Evolutionary conservation across 2,329 filamentous ascomycete genomes (phyloP).

Genomic region (Xylaria sp.): DNA sequence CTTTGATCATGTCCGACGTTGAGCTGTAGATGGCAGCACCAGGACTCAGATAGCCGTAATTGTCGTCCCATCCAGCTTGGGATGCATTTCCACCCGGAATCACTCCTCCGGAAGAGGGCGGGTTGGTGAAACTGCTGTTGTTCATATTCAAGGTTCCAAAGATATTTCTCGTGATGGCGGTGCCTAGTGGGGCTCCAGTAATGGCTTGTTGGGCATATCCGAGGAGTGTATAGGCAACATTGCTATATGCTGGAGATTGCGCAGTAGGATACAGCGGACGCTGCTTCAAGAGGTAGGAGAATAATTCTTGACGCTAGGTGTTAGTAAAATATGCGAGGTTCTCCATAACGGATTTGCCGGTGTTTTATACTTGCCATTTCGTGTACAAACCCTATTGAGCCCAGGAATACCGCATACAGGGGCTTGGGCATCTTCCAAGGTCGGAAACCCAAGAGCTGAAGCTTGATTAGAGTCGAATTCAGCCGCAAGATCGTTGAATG

Average conservation of each 20-base stretch:
- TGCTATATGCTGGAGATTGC: slow-evolving; percentile 45
- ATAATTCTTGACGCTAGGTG: slow-evolving; percentile 32
- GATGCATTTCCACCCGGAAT: slow-evolving; percentile 22
- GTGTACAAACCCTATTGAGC: slow-evolving; percentile 18
- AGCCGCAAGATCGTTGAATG: slow-evolving; percentile 19
- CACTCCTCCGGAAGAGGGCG: slow-evolving; percentile 23
- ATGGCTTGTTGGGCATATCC: slow-evolving; percentile 48
- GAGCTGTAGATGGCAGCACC: slow-evolving; percentile 27
- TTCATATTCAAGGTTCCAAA: slow-evolving; percentile 42
- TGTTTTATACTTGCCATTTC: slow-evolving; percentile 20
- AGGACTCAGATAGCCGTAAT: slow-evolving; percentile 35
- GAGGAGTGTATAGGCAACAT: slow-evolving; percentile 46
- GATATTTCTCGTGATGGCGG: slow-evolving; percentile 41
- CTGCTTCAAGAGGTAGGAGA: slow-evolving; percentile 34
- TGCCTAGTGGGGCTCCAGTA: slow-evolving; percentile 41
- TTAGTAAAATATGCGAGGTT: slow-evolving; percentile 9
- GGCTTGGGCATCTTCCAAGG: slow-evolving; percentile 5
- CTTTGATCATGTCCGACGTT: slow-evolving; percentile 32
- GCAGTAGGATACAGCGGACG: slow-evolving; percentile 43
- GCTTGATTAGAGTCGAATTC: slow-evolving; percentile 2
- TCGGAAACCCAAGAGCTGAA: slow-evolving; percentile 17
- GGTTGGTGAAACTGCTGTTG: slow-evolving; percentile 35
- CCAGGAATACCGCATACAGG: slow-evolving; percentile 16
- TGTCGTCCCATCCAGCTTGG: slow-evolving; percentile 32
- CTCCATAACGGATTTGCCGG: not conserved